These are phyloP conservation scores for Puccinia horiana DNA, from an alignment of 1,284 basidiomycete species.

Conservation along the genomic window DNA sequence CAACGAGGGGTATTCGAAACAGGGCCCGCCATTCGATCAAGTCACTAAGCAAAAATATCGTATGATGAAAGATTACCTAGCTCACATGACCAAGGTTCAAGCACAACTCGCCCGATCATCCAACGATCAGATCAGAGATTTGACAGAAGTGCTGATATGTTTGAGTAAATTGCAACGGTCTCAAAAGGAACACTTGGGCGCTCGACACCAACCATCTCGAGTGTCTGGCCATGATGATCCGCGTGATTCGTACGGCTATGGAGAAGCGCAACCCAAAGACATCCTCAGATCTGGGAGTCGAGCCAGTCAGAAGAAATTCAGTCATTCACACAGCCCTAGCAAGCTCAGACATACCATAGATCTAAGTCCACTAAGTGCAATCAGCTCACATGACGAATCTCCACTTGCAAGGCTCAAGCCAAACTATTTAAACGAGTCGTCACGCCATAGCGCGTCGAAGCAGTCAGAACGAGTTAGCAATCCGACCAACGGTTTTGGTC, in stretches of 20 bases:
- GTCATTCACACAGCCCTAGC: conserved; percentile 38
- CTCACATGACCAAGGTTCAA: conserved; percentile 23
- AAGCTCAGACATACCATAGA: conserved; percentile 30
- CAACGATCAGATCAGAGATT: conserved; percentile 47
- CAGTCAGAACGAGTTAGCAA: background rate
- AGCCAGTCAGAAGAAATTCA: conserved; percentile 9
- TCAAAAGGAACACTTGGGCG: background rate
- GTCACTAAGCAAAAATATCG: background rate
- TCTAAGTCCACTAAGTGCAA: conserved; percentile 21
- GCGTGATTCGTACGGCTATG: background rate
- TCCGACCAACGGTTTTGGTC: background rate
- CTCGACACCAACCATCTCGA: background rate
- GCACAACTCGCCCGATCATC: conserved; percentile 21
- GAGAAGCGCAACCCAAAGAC: background rate
- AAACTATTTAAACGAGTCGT: background rate
- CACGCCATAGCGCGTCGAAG: background rate
- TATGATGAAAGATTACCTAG: conserved; percentile 16
- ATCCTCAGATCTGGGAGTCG: conserved; percentile 15
- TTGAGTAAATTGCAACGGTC: conserved; percentile 22
- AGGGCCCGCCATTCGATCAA: background rate
- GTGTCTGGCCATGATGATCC: background rate
- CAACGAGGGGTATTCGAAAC: background rate
- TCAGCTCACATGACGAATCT: conserved; percentile 29
- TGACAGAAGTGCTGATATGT: conserved; percentile 44
- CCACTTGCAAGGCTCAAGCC: conserved; percentile 29